Conservation (phyloP, 2,329 filamentous ascomycete species). For the Pseudodiploospora longispora region DNA sequence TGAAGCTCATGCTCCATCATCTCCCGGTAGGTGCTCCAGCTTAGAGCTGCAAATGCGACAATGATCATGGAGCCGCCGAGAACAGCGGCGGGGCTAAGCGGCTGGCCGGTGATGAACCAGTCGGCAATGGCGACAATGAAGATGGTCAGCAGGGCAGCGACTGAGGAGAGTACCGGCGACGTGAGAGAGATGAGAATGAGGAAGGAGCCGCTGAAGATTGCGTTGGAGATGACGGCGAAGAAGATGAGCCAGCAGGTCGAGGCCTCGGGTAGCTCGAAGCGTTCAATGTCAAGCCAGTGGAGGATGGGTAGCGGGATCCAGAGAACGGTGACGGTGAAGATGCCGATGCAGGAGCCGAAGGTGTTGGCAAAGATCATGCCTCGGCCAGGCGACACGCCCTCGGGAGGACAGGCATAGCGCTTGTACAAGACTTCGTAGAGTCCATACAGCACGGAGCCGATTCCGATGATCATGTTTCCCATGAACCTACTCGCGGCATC, state of each 20-base stretch:
- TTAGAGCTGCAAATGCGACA: conserved; percentile 75
- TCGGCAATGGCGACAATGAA: conserved; percentile 93
- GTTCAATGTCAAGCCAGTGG: conserved; percentile 70
- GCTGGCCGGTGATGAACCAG: conserved; percentile 73
- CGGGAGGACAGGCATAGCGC: conserved; percentile 82
- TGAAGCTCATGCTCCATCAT: conserved; percentile 76
- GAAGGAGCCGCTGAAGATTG: conserved; percentile 87
- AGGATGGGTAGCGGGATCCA: conserved; percentile 89
- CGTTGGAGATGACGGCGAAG: conserved; percentile 78
- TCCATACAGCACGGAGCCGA: conserved; percentile 86
- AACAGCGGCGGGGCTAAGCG: conserved; percentile 67
- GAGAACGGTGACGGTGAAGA: conserved; percentile 76
- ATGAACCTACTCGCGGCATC: conserved; percentile 58
- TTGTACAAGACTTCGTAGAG: conserved; percentile 98
- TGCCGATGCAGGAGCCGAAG: conserved; percentile 79
- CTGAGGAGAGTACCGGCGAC: conserved; percentile 82
- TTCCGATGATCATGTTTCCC: conserved; percentile 86
- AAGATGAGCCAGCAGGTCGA: conserved; percentile 72
- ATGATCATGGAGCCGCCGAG: conserved; percentile 82
- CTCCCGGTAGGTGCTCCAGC: conserved; percentile 87
- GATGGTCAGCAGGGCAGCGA: conserved; percentile 89
- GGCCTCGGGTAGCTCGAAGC: conserved; percentile 72
- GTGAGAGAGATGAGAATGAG: conserved; percentile 88
- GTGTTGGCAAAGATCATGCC: conserved; percentile 94
- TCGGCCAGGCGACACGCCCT: conserved; percentile 74